Evolutionary conservation across 371 early-diverging fungal species (phyloP).

Genomic region (Basidiobolus meristosporus): DNA sequence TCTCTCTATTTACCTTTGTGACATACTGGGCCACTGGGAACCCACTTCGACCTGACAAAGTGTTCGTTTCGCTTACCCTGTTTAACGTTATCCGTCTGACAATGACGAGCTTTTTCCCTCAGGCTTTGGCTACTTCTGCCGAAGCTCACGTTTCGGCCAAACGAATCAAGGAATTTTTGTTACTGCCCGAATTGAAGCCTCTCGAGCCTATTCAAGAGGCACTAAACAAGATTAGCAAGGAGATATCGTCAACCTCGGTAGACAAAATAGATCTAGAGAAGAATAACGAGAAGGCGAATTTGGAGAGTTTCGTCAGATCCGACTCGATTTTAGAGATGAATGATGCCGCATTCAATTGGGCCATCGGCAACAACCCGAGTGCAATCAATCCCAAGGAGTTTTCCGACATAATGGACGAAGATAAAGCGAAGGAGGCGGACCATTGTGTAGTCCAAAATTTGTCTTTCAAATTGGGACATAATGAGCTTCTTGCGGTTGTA

Average conservation of each 20-base stretch:
- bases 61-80: slow-evolving; percentile 13
- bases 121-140: slow-evolving; percentile 21
- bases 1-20: slow-evolving; percentile 13
- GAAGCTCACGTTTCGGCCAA: slow-evolving; percentile 26
- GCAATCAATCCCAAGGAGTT: no score
- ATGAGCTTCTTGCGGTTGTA: slow-evolving; percentile 53
- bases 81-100: slow-evolving; percentile 21
- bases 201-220: background rate
- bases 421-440: no score
- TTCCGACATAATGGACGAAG: no score
- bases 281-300: no score
- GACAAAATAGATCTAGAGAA: no score
- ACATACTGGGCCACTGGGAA: slow-evolving; percentile 10
- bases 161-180: slow-evolving; percentile 24
- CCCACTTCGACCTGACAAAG: slow-evolving; percentile 9
- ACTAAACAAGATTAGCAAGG: background rate
- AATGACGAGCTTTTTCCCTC: slow-evolving; percentile 30
- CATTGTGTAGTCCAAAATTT: slow-evolving; percentile 10
- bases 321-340: background rate
- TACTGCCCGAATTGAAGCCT: slow-evolving; percentile 21
- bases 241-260: no score
- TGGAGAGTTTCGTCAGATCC: no score
- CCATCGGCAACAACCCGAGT: background rate
- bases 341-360: background rate
- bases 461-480: slow-evolving; percentile 20